Evolutionary conservation across 2,329 filamentous ascomycete genomes (phyloP), one percentile per base, ranked within the genome.

Genomic region (Mycosphaerella arachidis): DNA sequence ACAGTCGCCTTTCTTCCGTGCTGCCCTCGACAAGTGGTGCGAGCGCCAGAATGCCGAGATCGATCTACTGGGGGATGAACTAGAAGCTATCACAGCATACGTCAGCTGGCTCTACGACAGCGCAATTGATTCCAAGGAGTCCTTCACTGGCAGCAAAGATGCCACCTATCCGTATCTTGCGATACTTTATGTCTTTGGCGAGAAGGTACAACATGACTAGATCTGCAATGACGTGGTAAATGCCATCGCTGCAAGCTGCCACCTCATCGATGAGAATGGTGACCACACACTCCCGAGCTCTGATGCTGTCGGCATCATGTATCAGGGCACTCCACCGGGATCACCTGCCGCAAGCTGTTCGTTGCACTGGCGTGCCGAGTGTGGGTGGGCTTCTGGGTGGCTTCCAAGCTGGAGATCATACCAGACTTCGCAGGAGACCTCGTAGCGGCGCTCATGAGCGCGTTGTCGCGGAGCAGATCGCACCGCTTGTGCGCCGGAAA

Each of bases 21-120:
- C 55, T 3, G 59, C 55, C 1, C 52, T 61, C 43, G 56, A 61
- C 55, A 55, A 58, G 24, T 58, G 59, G 59, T 8, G 48, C n/a
- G 29, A 58, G 20, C 29, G 50, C 12, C 43, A 61, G 52, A 30
- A 20, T 9, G 50, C 29, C 6, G 6, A 48, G 4, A 35, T 62
- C 37, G 52, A 53, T 29, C 52, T 62, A 12, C 56, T 56, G 16
- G 56, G 59, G 4, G 59, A 62, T 31, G 43, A 56, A 5, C 10
- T 30, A 12, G 52, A 56, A 1, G 29, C 48, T 1, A 27, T 58
- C 46, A 46, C 50, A 16, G 56, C 45, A 10, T 62, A 62, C 31
- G 30, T 59, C 24, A 8, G 54, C 6, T 64, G 54, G 56, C 53
- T 62, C 30, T 60, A 62, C 53, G 43, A 40, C 29, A 33, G 40